Base-by-base conservation (phyloP, 805 yeast species). In the Zygosaccharomyces kombuchaensis region DNA sequence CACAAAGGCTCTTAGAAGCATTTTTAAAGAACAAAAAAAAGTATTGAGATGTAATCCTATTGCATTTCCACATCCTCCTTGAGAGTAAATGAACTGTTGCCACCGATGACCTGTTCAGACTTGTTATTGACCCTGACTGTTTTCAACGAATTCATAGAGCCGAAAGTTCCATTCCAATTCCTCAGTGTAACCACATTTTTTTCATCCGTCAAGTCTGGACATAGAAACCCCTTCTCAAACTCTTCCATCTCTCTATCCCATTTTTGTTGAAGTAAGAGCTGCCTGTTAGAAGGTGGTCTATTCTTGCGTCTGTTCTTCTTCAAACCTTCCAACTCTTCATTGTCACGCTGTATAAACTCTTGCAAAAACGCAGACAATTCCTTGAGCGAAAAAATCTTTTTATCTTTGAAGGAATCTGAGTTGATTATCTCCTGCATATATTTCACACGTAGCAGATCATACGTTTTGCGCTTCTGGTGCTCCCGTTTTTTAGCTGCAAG, bases 121-220 rank as follows among this genome's bases (percentile, higher is more conserved):
- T 62, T 47, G 7, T 39, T 47, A 40, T 55, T 57, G 6, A 66
- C 50, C 52, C 70, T 59, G 7, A 74, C 64, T 51, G 78, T 74
- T 50, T 78, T 80, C 58, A 88, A 70, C 14, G 77, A 73, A 34
- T 83, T 81, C 43, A 82, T 67, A 14, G 93, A 88, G 37, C 96
- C 96, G 56, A 78, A 70, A 9, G 86, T 80, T 22, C 93, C 90
- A 56, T 85, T 84, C 97, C 97, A 91, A 4, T 67, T 65, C 58
- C 82, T 74, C 52, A 91, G 67, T 29, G 71, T 67, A 31, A 70
- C 68, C 2, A 87, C 91, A 4, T 81, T 82, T 7, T 67, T 71
- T 31, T 64, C 67, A 53, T 81, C 82, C 2, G 81, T 70, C 50
- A 91, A 63, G 63, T 88, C 89, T 1, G 96, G 96, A 4, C 84